Conservation (phyloP, 2,329 filamentous ascomycete species). For the Cladophialophora psammophila region DNA sequence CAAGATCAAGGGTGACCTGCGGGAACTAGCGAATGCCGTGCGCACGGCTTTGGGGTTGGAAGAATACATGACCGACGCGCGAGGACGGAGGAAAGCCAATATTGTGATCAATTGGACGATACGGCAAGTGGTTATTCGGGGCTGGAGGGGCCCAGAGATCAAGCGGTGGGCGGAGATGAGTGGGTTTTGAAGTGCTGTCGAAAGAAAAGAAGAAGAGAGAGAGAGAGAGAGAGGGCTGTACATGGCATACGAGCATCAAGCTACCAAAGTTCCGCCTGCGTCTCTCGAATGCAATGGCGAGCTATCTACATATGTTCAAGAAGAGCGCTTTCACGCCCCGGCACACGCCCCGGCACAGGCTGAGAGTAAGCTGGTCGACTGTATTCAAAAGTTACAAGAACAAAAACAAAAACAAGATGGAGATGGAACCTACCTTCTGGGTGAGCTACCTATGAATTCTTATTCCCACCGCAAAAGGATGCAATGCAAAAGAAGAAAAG, state of each 20-base stretch:
- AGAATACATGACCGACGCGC: slow-evolving; percentile 49
- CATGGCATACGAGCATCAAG: background rate
- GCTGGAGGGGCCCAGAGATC: slow-evolving; percentile 50
- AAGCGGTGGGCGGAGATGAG: slow-evolving; percentile 40
- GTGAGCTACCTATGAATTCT: too few relatives aligned
- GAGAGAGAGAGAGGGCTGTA: too few relatives aligned
- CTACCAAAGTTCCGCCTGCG: background rate
- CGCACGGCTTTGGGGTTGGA: slow-evolving; percentile 64
- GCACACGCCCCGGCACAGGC: too few relatives aligned
- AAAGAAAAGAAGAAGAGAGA: background rate
- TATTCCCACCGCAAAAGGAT: too few relatives aligned
- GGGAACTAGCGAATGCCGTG: slow-evolving; percentile 70
- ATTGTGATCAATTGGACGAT: slow-evolving; percentile 67
- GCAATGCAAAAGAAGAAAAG: too few relatives aligned
- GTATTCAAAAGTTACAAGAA: too few relatives aligned
- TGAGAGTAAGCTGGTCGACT: too few relatives aligned
- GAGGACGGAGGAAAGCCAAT: slow-evolving; percentile 46
- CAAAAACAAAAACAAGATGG: too few relatives aligned
- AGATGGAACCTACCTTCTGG: too few relatives aligned
- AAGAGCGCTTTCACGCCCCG: too few relatives aligned
- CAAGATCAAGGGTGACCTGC: slow-evolving; percentile 77
- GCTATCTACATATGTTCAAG: too few relatives aligned
- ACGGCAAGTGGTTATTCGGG: slow-evolving; percentile 77
- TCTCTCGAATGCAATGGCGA: too few relatives aligned
- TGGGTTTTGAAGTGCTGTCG: slow-evolving; percentile 41